Conservation (phyloP, 768 basidiomycete genomes). For the Rhizopogon sp. region DNA sequence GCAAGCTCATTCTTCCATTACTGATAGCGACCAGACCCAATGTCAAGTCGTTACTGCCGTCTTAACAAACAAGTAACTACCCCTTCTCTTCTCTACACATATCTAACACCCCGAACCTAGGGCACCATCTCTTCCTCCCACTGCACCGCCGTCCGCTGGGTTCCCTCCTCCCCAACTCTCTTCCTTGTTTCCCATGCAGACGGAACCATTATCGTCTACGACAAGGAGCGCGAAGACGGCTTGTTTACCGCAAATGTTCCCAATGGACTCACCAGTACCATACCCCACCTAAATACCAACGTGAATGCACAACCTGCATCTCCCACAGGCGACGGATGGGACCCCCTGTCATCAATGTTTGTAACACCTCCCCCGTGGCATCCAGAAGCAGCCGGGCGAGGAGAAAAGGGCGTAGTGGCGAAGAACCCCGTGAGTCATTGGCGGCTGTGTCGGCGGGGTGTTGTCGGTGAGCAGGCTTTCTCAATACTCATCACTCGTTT, state of each 20-base stretch:
- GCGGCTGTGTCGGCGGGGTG: constrained; percentile 65
- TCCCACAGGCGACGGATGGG: constrained; percentile 52
- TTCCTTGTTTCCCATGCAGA: constrained; percentile 88
- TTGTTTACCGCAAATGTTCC: constrained; percentile 63
- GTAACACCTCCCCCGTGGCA: constrained; percentile 88
- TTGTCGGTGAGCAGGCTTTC: constrained; percentile 45
- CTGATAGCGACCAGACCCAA: constrained; percentile 51
- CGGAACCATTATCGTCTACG: constrained; percentile 85
- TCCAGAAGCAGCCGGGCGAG: constrained; percentile 43
- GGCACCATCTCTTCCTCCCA: constrained; percentile 77
- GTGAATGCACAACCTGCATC: constrained; percentile 22
- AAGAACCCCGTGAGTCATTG: constrained; percentile 93
- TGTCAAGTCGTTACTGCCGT: constrained; percentile 77
- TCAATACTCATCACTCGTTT: background rate
- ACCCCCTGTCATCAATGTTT: constrained; percentile 69
- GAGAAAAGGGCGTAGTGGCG: constrained; percentile 65
- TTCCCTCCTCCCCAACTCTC: constrained; percentile 71
- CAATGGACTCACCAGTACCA: constrained; percentile 19
- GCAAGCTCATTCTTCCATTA: constrained; percentile 3
- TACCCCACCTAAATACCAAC: constrained; percentile 20
- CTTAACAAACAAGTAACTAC: constrained; percentile 73
- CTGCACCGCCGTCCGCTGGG: constrained; percentile 90
- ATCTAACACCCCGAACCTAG: constrained; percentile 27
- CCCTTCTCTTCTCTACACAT: background rate
- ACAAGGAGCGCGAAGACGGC: constrained; percentile 88